Evolutionary conservation across 1,284 basidiomycete species (phyloP), one percentile per base, ranked within the genome.

Genomic region (Malassezia pachydermatis): DNA sequence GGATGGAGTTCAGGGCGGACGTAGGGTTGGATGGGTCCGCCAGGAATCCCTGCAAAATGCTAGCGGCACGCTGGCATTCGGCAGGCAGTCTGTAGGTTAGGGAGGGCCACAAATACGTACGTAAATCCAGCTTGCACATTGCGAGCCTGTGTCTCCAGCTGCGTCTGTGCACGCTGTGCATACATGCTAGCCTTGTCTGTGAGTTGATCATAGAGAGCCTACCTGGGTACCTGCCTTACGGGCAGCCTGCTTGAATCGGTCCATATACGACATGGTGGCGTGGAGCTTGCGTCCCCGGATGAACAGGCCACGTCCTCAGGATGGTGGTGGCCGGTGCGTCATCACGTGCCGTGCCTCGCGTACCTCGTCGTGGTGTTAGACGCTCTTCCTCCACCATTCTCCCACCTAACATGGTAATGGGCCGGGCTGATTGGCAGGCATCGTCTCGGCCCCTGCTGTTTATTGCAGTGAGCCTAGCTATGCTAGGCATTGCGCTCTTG

Each of bases 1-100:
- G 94, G 60, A 98, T 86, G 5, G 90, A 76, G 73, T 96, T 95
- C 54, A 98, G 81, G 1, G 92, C 92, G 32, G 87, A 88, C 64
- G 86, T 80, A 10, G 89, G 89, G 59, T 84, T 78, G 27, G 80
- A 78, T 11, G 92, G 90, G 73, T 95, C 84, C 54, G 92, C 92
- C 13, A 95, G 77, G 78, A 95, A 95, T 60, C 81, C 82, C 60
- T 81, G 81, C 30, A 96, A 76, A 59, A 90, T 94, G 73, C 83
- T 86, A 22, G 89, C 88, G 0, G 90, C 87, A 70, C 88, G 90
- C 63, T 88, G 60, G 54, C 68, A 71, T 54, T 71, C 68, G 30
- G 66, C 65, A 11, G 67, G 67, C 14, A 71, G 53, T 27, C 54
- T n/a, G n/a, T n/a, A n/a, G n/a, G n/a, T n/a, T 58, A 45, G 13